Base-by-base conservation (phyloP, 2,329 filamentous ascomycete genomes). In the Nigrograna mackinnonii region DNA sequence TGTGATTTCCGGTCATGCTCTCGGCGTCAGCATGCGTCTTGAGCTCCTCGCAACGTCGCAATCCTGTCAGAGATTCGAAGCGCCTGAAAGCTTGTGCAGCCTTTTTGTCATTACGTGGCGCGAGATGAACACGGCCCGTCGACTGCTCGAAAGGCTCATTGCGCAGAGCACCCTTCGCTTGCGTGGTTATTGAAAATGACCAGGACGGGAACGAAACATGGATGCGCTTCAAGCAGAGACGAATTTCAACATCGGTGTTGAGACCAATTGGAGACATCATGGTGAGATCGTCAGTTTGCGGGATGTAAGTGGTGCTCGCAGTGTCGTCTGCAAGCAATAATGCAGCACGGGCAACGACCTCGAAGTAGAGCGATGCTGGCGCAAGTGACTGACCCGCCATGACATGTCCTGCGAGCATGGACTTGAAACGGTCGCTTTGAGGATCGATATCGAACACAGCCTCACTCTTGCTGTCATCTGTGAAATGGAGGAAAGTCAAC, bases 391-490 rank as follows among this genome's bases (percentile, higher is more conserved):
- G 69, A 67, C 22, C 66, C 43, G 64, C 67, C 32, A 75, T 70
- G 2, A 70, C 31, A 43, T 79, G 74, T 6, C 66, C 67, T 0
- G 53, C 41, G 0, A 77, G 35, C 3, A 70, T 42, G 0, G 48
- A 21, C 17, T 67, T 35, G 47, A 70, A 79, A 22, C 66, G 54
- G 0, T 61, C 39, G 0, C 47, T 58, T 3, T 26, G 41, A 0
- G 71, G 73, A 46, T 76, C 73, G 55, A 79, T 58, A 0, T 62
- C 62, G 62, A 78, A 78, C 0, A 64, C 57, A 0, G 65, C 62
- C 3, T 36, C 37, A 4, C 34, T 36, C 14, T 48, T 49, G 2
- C 39, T 38, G 3, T 32, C 42, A 18, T 50, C 40, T 18, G 49
- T 40, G 35, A 44, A 52, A 14, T 41, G 31, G 2, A 39, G 11